These are phyloP conservation scores for Triglochin maritima DNA, from an alignment of 106 monocot species.

Conservation along the genomic window DNA sequence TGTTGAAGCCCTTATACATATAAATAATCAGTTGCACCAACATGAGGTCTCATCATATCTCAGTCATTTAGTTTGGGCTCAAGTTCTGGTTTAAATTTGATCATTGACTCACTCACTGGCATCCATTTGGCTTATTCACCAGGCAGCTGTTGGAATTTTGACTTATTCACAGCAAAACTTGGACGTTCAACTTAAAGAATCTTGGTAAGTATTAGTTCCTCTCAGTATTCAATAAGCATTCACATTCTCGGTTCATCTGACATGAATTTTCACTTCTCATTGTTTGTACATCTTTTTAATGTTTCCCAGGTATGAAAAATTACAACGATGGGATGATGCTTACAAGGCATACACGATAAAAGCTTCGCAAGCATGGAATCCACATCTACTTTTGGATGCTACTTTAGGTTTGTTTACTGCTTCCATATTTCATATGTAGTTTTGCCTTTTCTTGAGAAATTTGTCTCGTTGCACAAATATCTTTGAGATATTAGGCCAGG, in stretches of 20 bases:
- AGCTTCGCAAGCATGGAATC: constrained; percentile 58
- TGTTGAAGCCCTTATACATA: constrained; percentile 97
- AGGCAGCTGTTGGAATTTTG: constrained; percentile 98
- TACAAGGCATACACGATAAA: constrained; percentile 86
- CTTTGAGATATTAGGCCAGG: too few species aligned
- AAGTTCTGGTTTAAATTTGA: neutral
- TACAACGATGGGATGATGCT: constrained; percentile 99
- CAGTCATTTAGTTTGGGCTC: neutral
- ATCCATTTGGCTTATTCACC: neutral
- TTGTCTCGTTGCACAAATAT: too few species aligned
- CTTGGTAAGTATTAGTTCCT: constrained; percentile 47
- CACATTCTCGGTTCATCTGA: neutral
- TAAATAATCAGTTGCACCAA: constrained; percentile 96
- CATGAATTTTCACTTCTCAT: neutral
- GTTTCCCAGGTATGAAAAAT: constrained; percentile 80
- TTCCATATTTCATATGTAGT: neutral
- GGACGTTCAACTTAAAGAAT: constrained; percentile 96
- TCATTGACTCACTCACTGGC: neutral
- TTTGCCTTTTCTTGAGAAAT: too few species aligned
- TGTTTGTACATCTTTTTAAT: neutral
- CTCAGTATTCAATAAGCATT: neutral
- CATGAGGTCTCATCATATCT: constrained; percentile 59
- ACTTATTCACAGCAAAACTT: constrained; percentile 90
- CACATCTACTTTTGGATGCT: constrained; percentile 71
- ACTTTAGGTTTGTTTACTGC: constrained; percentile 57